Base-by-base conservation (phyloP, 192 early-diverging fungal species). In the Backusella tuberculispora region DNA sequence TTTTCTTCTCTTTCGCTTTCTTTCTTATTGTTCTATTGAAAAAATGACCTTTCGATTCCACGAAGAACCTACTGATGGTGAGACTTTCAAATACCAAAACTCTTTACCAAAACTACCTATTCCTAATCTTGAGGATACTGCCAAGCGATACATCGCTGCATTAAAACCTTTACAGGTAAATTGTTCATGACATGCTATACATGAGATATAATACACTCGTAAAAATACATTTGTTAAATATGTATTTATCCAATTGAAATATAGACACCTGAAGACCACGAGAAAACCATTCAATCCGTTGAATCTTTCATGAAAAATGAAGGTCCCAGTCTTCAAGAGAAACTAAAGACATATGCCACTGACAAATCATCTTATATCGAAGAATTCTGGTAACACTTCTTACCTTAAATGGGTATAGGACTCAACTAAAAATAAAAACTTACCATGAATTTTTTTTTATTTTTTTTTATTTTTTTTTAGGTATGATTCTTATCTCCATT, bases 1-100 rank as follows among this genome's bases (percentile, higher is more conserved):
- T 64, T 9, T 66, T 66, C 34, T n/a, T 38, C 34, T 40, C 29
- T n/a, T 66, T n/a, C 34, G n/a, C 5, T 43, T 43, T 9, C 60
- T 14, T n/a, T 43, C 6, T 13, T 34, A 34, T 34, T 34, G 29
- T 34, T 34, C 29, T 34, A 34, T 34, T 34, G 2, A 71, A 34
- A 48, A 60, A 6, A 60, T 60, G 50, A 34, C 71, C 21, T 26
- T 53, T 42, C 37, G 38, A 9, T 71, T 56, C 29, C 45, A 50
- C 17, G 45, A 34, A 53, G 70, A 71, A 40, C 50, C 47, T 19
- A 71, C 70, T 17, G 69, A 64, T 63, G 71, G 71, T 19, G 71
- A 67, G 15, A 93, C 91, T 6, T 93, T 89, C 76, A 76, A 83
- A 46, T 86, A 86, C 77, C 91, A 95, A 80, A 80, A 75, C 37